Evolutionary conservation across 345 rosid genomes (phyloP).

Genomic region (Turnera subulata): DNA sequence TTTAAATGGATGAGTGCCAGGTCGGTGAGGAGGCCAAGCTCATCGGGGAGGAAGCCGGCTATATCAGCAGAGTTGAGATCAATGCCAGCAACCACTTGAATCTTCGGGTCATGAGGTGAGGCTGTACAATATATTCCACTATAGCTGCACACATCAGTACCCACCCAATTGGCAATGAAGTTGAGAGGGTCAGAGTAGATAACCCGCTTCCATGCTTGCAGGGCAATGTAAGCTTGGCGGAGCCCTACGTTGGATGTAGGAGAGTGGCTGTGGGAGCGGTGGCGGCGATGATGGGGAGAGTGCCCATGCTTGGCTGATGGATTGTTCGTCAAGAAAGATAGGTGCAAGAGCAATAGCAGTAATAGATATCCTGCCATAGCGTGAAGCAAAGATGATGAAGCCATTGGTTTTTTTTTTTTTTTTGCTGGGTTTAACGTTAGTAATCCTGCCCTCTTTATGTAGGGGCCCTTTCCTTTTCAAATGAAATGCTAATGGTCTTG

Average conservation of each 20-base stretch:
- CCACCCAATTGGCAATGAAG: conserved; percentile 71
- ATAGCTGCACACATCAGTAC: conserved; percentile 70
- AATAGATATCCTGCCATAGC: conserved; percentile 16
- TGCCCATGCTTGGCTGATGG: conserved; percentile 44
- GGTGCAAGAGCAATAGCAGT: conserved; percentile 28
- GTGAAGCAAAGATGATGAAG: conserved; percentile 28
- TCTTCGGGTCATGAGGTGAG: conserved; percentile 40
- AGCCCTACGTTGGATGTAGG: conserved; percentile 43
- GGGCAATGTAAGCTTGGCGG: conserved; percentile 59
- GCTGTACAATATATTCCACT: conserved; percentile 57
- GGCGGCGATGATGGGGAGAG: conserved; percentile 23
- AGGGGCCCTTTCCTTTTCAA: conserved; percentile 19
- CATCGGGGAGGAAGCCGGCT: conserved; percentile 78
- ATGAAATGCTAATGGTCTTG: conserved; percentile 26
- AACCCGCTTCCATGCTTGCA: conserved; percentile 72
- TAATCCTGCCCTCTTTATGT: conserved; percentile 19
- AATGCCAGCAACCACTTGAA: conserved; percentile 61
- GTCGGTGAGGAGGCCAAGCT: conserved; percentile 70
- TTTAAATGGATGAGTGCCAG: conserved; percentile 73
- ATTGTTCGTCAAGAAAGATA: conserved; percentile 21
- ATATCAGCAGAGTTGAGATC: conserved; percentile 70
- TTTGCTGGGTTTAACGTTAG: conserved; percentile 14
- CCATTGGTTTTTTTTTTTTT: conserved; percentile 28
- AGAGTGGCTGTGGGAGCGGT: conserved; percentile 30
- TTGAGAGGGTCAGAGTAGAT: conserved; percentile 82